Percentiles rank a stretch among this genome's conserved stretches.
These are phyloP conservation scores for Corrigiola litoralis DNA, from an alignment of 179 eudicot species.

Conservation along the genomic window DNA sequence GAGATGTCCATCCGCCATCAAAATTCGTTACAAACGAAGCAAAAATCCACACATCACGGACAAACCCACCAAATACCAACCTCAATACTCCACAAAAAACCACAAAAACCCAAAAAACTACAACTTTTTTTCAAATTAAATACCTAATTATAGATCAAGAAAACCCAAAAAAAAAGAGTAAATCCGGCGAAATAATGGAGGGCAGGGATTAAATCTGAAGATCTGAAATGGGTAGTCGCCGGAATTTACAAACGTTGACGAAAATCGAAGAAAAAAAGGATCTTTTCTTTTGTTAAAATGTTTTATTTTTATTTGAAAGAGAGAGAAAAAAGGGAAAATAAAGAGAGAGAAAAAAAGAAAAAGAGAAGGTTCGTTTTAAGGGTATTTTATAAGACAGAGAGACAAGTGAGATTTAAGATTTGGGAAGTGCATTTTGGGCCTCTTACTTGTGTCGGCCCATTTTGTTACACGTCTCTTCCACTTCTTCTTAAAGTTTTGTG, in stretches of 20 bases:
- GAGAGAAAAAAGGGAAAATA: too few relatives aligned
- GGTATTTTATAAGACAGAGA: not conserved
- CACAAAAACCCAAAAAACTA: not conserved
- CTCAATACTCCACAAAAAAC: not conserved
- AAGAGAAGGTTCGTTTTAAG: not conserved
- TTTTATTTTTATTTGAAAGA: not conserved
- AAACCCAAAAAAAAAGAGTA: not conserved
- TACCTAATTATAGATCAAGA: slow-evolving; percentile 10
- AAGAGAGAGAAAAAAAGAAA: not conserved
- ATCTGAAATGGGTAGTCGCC: not conserved
- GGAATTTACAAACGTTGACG: not conserved
- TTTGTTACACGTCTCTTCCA: slow-evolving; percentile 13
- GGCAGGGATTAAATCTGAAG: not conserved
- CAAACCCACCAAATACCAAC: not conserved
- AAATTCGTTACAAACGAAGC: slow-evolving; percentile 11
- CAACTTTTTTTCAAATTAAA: not conserved
- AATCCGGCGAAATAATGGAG: not conserved
- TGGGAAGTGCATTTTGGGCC: too few relatives aligned
- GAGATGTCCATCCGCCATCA: slow-evolving; percentile 18
- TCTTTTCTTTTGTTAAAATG: too few relatives aligned
- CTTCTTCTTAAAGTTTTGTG: not conserved
- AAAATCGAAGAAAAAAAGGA: not conserved
- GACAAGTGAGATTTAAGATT: too few relatives aligned
- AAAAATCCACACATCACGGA: not conserved
- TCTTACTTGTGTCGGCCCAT: slow-evolving; percentile 13